Percentiles rank a stretch among this genome's conserved stretches.
These are phyloP conservation scores for Brassica cretica DNA, from an alignment of 345 rosid species.

Conservation along the genomic window DNA sequence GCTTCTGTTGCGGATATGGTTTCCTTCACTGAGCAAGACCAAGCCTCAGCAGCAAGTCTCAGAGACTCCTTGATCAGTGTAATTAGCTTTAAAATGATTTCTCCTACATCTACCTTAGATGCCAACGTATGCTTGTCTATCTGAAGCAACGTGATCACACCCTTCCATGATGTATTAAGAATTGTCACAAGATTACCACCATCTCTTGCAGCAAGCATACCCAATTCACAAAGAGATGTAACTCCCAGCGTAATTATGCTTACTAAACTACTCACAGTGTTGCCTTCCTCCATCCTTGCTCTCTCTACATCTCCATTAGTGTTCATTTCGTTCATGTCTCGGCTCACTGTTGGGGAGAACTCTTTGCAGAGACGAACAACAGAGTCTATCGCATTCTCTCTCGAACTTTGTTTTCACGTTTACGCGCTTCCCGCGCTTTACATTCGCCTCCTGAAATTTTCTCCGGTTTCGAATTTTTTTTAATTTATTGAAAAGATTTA, in stretches of 20 bases:
- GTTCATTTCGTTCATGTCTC: constrained; percentile 40
- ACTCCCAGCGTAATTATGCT: constrained; percentile 50
- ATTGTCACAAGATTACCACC: constrained; percentile 86
- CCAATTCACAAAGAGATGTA: constrained; percentile 67
- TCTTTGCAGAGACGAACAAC: constrained; percentile 63
- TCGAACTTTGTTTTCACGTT: no score
- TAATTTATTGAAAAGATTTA: no score
- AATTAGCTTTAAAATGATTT: constrained; percentile 60
- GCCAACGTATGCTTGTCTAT: constrained; percentile 55
- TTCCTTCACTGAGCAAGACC: constrained; percentile 66
- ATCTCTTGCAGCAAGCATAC: constrained; percentile 68
- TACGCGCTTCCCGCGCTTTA: no score
- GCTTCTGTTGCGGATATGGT: constrained; percentile 68
- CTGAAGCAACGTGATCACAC: constrained; percentile 82
- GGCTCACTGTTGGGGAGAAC: constrained; percentile 42
- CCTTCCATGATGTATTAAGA: constrained; percentile 93
- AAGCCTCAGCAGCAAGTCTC: constrained; percentile 64
- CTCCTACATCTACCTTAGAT: constrained; percentile 55
- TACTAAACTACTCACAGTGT: constrained; percentile 40
- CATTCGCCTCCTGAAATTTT: no score
- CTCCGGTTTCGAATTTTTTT: no score
- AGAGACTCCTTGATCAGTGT: constrained; percentile 65
- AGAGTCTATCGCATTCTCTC: constrained; percentile 51
- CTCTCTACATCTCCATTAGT: constrained; percentile 22
- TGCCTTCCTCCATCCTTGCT: constrained; percentile 36